A percentile compares a stretch with the other conserved stretches of the same genome.
phyloP scores from a whole-genome alignment of 2,329 filamentous ascomycete genomes.

The Aureobasidium uvarum region DNA sequence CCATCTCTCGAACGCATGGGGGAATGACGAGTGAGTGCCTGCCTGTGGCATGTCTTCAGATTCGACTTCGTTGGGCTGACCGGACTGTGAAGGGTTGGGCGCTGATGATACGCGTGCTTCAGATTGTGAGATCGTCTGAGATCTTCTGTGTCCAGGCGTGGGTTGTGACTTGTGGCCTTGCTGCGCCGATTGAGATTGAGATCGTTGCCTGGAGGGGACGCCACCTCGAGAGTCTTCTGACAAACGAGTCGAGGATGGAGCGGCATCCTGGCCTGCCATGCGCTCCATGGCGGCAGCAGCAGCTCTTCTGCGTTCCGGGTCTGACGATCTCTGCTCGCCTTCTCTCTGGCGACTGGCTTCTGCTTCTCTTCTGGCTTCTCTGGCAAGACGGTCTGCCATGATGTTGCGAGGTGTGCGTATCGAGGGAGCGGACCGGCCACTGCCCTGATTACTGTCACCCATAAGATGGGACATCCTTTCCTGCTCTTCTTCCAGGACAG shows the following conservation, averaged over 20 bases:
- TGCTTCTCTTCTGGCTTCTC: conserved; percentile 70
- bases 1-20: conserved; percentile 97
- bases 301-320: conserved; percentile 42
- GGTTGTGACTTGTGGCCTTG: neutral
- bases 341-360: conserved; percentile 39
- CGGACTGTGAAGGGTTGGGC: conserved; percentile 1
- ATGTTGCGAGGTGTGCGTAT: conserved; percentile 86
- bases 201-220: neutral
- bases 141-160: neutral
- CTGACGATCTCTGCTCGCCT: conserved; percentile 40
- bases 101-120: conserved; percentile 27
- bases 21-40: conserved; percentile 66
- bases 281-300: conserved; percentile 8
- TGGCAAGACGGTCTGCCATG: conserved; percentile 79
- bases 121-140: conserved; percentile 13
- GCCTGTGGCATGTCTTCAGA: conserved; percentile 27
- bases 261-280: neutral
- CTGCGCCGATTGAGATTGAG: neutral
- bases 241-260: neutral
- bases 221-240: neutral
- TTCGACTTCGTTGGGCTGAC: neutral
- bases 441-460: conserved; percentile 57
- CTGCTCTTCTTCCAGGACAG: conserved; percentile 82
- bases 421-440: conserved; percentile 48
- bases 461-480: conserved; percentile 87